Evolutionary conservation across 805 yeast species (phyloP), one percentile per base, ranked within the genome.

Genomic region (Wickerhamomyces ciferrii): DNA sequence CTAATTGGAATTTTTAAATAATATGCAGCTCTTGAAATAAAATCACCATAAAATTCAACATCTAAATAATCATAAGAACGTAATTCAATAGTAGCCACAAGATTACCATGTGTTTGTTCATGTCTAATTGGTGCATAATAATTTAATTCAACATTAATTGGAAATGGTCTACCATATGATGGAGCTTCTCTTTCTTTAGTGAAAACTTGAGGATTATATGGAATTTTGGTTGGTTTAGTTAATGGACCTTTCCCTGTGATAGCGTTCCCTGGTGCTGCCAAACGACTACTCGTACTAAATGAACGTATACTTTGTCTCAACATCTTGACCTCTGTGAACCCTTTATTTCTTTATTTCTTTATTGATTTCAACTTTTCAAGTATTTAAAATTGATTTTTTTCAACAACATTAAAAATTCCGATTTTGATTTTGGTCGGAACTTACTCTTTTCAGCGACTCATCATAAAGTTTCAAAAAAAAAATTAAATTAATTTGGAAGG

Each of bases 1-100:
- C 82, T 77, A 31, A 86, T 81, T 17, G 98, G 97, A 54, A 94
- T 82, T 9, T 95, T 92, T 55, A 94, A 70, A 66, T 87, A 94
- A 63, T 78, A 94, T 0, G 96, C 98, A 0, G 90, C 89, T 67
- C 99, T 80, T 46, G 86, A 71, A 4, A 94, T 87, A 66, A 94
- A 94, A 65, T 92, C 96, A 25, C 87, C 74, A 52, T 83, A 84
- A 53, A 91, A 78, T 41, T 84, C 86, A 50, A 92, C 64, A 56
- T 83, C 84, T 48, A 79, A 79, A 45, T 78, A 75, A 48, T 84
- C 86, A 63, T 78, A 85, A 10, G 92, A 84, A 53, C 85, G 78
- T 55, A 92, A 74, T 41, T 79, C 80, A 39, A 92, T 60, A 51
- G 80, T 85, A n/a, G 95, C 95, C 19, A 84, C 90, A 48, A 81